Percentiles rank a stretch among this genome's conserved stretches.
phyloP scores from a whole-genome alignment of 179 eudicot genomes.

The Camellia oleifera region DNA sequence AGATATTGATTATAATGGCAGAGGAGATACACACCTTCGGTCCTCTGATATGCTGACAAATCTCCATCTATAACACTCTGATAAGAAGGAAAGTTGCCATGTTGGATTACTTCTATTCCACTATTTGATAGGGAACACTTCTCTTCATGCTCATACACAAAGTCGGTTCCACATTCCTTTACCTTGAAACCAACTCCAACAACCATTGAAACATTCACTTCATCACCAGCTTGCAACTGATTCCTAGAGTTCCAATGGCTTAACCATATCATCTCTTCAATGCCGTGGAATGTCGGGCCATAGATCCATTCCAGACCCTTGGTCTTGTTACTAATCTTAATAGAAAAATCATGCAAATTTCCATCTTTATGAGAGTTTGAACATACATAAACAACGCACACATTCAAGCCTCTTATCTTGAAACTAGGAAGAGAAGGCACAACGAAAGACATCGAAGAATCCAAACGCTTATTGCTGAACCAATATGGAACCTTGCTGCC shows the following conservation, averaged over 20 bases:
- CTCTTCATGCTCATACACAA: conserved; percentile 10
- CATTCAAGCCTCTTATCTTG: conserved; percentile 9
- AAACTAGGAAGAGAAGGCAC: not conserved
- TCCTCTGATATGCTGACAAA: conserved; percentile 5
- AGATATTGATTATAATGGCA: conserved; percentile 2
- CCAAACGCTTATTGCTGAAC: conserved; percentile 6
- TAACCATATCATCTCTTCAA: conserved; percentile 8
- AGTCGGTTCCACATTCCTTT: not conserved
- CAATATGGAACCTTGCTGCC: conserved; percentile 9
- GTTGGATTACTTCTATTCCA: not conserved
- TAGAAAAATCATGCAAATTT: not conserved
- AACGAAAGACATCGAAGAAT: not conserved
- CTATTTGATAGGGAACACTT: not conserved
- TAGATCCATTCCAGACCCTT: conserved; percentile 14
- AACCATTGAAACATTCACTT: conserved; percentile 4
- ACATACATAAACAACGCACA: conserved; percentile 12
- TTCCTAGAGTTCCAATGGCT: conserved; percentile 11
- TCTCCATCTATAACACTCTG: not conserved
- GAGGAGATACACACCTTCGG: conserved; percentile 1
- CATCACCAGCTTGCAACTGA: conserved; percentile 12
- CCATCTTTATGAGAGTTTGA: not conserved
- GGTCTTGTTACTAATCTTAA: conserved; percentile 9
- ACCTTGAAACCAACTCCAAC: not conserved
- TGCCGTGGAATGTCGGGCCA: conserved; percentile 8
- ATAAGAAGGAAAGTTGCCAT: not conserved